Percentiles rank a stretch among this genome's conserved stretches.
These are phyloP conservation scores for Alnus rubra DNA, from an alignment of 306 rosid genomes.

Conservation along the genomic window DNA sequence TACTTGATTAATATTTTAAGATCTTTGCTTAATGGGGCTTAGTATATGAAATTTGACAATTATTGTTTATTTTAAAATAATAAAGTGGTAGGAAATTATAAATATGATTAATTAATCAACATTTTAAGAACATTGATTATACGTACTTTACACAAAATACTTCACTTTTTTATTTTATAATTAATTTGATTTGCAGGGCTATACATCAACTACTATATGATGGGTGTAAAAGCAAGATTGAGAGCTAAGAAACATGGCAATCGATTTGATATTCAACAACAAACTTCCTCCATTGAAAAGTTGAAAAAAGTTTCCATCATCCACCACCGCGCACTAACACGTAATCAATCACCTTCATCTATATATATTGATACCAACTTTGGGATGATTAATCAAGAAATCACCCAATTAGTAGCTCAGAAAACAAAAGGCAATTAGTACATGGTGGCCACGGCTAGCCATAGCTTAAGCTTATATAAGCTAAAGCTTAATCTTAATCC, in stretches of 20 bases:
- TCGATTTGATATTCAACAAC: constrained; percentile 28
- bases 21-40: too few species aligned
- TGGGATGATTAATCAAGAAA: neutral
- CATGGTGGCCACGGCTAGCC: neutral
- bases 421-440: neutral
- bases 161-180: too few species aligned
- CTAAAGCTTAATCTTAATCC: neutral
- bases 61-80: too few species aligned
- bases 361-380: neutral
- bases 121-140: too few species aligned
- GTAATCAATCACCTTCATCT: neutral
- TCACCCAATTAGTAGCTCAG: neutral
- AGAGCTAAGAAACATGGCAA: constrained; percentile 31
- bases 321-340: constrained; percentile 17
- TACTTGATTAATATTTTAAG: too few species aligned
- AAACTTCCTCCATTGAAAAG: constrained; percentile 9
- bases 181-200: constrained; percentile 9
- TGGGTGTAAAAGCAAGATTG: constrained; percentile 21
- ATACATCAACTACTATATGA: constrained; percentile 10
- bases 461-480: too few species aligned
- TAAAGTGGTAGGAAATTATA: too few species aligned
- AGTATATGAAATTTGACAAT: too few species aligned
- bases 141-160: too few species aligned
- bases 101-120: too few species aligned
- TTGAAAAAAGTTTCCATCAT: constrained; percentile 2